These are phyloP conservation scores for Pleurotus djamor DNA, from an alignment of 768 basidiomycete species.

Conservation along the genomic window DNA sequence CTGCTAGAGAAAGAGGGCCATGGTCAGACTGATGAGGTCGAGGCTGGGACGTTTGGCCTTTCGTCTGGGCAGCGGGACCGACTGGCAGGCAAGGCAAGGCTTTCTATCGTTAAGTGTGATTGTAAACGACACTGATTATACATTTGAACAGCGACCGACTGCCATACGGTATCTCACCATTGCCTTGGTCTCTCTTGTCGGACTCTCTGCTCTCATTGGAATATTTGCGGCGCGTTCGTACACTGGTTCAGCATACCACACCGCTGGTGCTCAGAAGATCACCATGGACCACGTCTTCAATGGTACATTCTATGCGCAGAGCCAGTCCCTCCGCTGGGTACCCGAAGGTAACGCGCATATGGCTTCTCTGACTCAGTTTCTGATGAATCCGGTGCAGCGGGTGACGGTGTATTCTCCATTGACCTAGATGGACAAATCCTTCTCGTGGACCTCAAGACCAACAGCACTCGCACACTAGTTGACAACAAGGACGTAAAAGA, in stretches of 20 bases:
- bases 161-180: conserved; percentile 64
- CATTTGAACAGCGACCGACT: conserved; percentile 35
- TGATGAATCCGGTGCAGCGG: conserved; percentile 50
- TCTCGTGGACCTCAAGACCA: conserved; percentile 79
- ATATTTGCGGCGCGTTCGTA: conserved; percentile 77
- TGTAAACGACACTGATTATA: not conserved
- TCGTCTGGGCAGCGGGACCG: conserved; percentile 5
- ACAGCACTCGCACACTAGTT: conserved; percentile 63
- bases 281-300: conserved; percentile 93
- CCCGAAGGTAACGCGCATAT: conserved; percentile 68
- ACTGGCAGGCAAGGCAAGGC: conserved; percentile 11
- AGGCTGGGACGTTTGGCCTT: conserved; percentile 13
- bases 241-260: conserved; percentile 48
- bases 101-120: not conserved
- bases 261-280: conserved; percentile 60
- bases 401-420: conserved; percentile 89
- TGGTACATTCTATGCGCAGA: conserved; percentile 68
- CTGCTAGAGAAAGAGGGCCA: conserved; percentile 45
- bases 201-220: conserved; percentile 67
- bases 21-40: conserved; percentile 13
- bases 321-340: conserved; percentile 73
- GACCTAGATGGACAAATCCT: conserved; percentile 62
- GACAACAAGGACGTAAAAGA: conserved; percentile 56
- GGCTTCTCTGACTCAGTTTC: not conserved
- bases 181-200: conserved; percentile 56